These are phyloP conservation scores for Magnaporthiopsis poae DNA, from an alignment of 2,329 filamentous ascomycete genomes.

Conservation along the genomic window DNA sequence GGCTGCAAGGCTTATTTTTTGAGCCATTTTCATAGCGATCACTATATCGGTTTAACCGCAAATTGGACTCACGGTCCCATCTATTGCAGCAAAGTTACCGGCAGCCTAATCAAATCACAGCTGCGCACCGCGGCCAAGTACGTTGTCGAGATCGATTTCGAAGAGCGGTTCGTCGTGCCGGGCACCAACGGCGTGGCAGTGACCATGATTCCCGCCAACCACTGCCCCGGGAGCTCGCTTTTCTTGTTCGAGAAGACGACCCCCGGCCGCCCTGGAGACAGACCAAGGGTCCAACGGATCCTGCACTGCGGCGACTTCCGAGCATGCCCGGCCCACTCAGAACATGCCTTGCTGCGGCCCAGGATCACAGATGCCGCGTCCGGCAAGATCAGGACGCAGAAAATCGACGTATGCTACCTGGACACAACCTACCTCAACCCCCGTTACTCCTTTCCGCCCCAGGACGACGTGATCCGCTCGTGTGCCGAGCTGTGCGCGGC, in stretches of 20 bases:
- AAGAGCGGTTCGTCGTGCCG: slow-evolving; percentile 67
- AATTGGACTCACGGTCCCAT: slow-evolving; percentile 90
- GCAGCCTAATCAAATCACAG: slow-evolving; percentile 77
- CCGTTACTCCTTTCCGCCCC: slow-evolving; percentile 85
- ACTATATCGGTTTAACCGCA: slow-evolving; percentile 83
- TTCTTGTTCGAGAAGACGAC: slow-evolving; percentile 81
- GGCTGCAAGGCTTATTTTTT: slow-evolving; percentile 92
- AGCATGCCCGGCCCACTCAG: slow-evolving; percentile 74
- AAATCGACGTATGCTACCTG: slow-evolving; percentile 89
- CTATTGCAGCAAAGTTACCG: slow-evolving; percentile 89
- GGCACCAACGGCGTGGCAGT: slow-evolving; percentile 74
- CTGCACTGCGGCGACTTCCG: slow-evolving; percentile 94
- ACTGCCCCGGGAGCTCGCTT: slow-evolving; percentile 88
- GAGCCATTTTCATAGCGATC: slow-evolving; percentile 95
- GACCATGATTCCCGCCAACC: slow-evolving; percentile 92
- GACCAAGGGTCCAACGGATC: slow-evolving; percentile 61
- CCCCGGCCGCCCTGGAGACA: slow-evolving; percentile 30
- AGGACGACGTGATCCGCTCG: slow-evolving; percentile 75
- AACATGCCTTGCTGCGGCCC: slow-evolving; percentile 71
- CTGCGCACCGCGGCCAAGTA: slow-evolving; percentile 77
- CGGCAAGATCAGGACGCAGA: slow-evolving; percentile 67
- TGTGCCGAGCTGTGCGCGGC: slow-evolving; percentile 77
- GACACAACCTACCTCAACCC: slow-evolving; percentile 96
- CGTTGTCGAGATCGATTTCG: slow-evolving; percentile 77
- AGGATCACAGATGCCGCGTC: slow-evolving; percentile 60